Evolutionary conservation across 1,139 yeast genomes (phyloP).

Genomic region (Eremothecium sinecaudum): DNA sequence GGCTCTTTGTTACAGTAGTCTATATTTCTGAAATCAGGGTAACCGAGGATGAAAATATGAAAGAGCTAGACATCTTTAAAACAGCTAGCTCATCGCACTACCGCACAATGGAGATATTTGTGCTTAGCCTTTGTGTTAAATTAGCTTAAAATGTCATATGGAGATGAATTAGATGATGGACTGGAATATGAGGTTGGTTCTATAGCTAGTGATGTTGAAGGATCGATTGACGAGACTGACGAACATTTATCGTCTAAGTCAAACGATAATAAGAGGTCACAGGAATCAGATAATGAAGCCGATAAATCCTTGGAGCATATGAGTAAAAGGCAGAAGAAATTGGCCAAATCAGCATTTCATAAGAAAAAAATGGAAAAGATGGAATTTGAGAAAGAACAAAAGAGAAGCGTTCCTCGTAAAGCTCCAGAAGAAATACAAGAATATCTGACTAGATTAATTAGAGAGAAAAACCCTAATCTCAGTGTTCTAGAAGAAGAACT

Average conservation of each 20-base stretch:
- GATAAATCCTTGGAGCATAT: constrained; percentile 9
- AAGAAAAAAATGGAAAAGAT: constrained; percentile 26
- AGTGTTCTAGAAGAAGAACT: constrained; percentile 31
- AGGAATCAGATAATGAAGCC: constrained; percentile 7
- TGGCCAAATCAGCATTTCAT: constrained; percentile 24
- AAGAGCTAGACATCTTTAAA: too few relatives aligned
- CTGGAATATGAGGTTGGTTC: constrained; percentile 20
- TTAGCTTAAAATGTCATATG: constrained; percentile 19
- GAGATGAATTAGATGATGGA: constrained; percentile 31
- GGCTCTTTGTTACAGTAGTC: too few relatives aligned
- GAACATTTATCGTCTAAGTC: too few relatives aligned
- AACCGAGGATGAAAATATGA: too few relatives aligned
- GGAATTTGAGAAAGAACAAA: constrained; percentile 24
- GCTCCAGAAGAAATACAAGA: constrained; percentile 25
- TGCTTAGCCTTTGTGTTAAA: too few relatives aligned
- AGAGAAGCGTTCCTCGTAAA: constrained; percentile 22
- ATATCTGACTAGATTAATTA: constrained; percentile 25
- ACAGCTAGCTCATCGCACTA: too few relatives aligned
- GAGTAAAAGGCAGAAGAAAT: constrained; percentile 29
- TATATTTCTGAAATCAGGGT: too few relatives aligned
- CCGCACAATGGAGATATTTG: too few relatives aligned
- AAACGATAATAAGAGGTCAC: too few relatives aligned
- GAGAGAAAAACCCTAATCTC: constrained; percentile 28
- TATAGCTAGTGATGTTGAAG: constrained; percentile 9
- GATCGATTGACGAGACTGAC: constrained; percentile 6